A percentile compares a stretch with the other conserved stretches of the same genome.
phyloP scores from a whole-genome alignment of 495 filamentous ascomycete genomes.

The Aspergillus sclerotioniger region DNA sequence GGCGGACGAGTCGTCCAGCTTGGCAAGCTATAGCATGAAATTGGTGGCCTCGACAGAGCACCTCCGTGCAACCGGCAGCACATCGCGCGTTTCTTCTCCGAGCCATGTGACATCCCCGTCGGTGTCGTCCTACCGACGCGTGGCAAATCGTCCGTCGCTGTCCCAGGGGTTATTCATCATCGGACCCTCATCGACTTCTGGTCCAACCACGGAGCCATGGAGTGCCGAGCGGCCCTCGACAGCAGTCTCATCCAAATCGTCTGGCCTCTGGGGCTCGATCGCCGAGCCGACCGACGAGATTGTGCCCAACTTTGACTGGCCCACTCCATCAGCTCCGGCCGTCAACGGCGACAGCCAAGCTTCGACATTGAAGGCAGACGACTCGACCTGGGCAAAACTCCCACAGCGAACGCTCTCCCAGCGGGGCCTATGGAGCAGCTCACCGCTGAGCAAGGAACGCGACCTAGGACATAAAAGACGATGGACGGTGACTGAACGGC shows the following conservation, averaged over 20 bases:
- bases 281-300: conserved; percentile 31
- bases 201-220: conserved; percentile 28
- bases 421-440: conserved; percentile 45
- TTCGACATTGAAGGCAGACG: conserved; percentile 4
- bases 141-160: conserved; percentile 30
- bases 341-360: neutral
- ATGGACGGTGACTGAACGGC: conserved; percentile 47
- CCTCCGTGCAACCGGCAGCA: conserved; percentile 55
- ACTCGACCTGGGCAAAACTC: conserved; percentile 24
- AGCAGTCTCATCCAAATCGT: conserved; percentile 12
- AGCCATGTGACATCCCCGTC: conserved; percentile 22
- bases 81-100: conserved; percentile 27
- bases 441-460: conserved; percentile 32
- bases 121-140: conserved; percentile 26
- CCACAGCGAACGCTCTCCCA: conserved; percentile 38
- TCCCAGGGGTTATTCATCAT: conserved; percentile 27
- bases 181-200: conserved; percentile 22
- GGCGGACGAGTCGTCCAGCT: conserved; percentile 33
- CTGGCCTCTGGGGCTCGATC: conserved; percentile 39
- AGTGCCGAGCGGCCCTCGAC: conserved; percentile 25
- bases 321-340: conserved; percentile 12
- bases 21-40: conserved; percentile 72
- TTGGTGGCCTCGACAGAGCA: conserved; percentile 79
- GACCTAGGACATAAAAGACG: conserved; percentile 34
- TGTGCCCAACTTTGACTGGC: conserved; percentile 38